Evolutionary conservation across 169 alveolate genomes (phyloP), one percentile per base, ranked within the genome.

Genomic region (Sarcocystis neurona): DNA sequence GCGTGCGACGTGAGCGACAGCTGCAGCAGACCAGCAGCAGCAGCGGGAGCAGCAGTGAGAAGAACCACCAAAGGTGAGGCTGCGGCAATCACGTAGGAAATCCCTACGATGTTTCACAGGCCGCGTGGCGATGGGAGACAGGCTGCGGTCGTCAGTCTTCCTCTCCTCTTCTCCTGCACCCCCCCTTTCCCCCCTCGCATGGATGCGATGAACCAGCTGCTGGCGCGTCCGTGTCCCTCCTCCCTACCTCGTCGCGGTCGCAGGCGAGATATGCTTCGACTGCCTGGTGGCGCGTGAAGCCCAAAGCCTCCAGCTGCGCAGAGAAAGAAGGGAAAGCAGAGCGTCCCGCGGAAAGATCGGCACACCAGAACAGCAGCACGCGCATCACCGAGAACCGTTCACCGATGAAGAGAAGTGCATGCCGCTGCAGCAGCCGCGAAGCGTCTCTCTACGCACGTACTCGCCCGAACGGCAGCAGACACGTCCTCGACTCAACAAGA

Each of bases 181-280:
- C 70, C n/a, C 70, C 23, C n/a, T 27, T 23, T 27, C 23, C n/a
- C n/a, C 23, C n/a, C n/a, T 58, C n/a, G 70, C 70, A 27, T 27
- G 70, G 70, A 58, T 58, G n/a, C n/a, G n/a, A 58, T 27, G 34
- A 23, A 58, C n/a, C n/a, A 23, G 70, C 23, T 27, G 23, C 23
- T 23, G 70, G n/a, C 70, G n/a, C 34, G 23, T 27, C n/a, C 70
- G n/a, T 27, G n/a, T 27, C 23, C 70, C n/a, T n/a, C n/a, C n/a
- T 27, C 15, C 37, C 43, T 37, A 87, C 99, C 93, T 97, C 99
- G 89, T 98, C 96, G 91, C 97, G 97, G 82, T 97, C 99, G 90
- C 99, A 98, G 5, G 98, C 98, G 74, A 98, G 90, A 93, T 94
- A 98, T 23, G 99, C 99, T 92, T 98, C 99, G 27, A 97, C 91